Conservation (phyloP, 179 eudicot genomes). For the Pouteria campechiana region DNA sequence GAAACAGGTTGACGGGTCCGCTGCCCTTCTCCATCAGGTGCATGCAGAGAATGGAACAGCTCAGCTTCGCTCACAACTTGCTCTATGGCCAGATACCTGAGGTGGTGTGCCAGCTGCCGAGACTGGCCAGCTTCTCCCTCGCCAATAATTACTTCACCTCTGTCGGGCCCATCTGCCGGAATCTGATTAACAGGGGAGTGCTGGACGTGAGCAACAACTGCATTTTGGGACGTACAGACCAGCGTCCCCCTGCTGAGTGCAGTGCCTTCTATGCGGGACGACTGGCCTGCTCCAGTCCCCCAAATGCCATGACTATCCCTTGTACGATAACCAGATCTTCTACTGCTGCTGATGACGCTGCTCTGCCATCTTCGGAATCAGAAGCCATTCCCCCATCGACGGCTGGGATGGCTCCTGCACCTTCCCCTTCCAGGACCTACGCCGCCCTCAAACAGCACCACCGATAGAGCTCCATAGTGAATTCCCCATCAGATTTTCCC, state of each 20-base stretch:
- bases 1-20: conserved; percentile 44
- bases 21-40: conserved; percentile 56
- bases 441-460: no score
- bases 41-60: conserved; percentile 27
- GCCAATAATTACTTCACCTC: conserved; percentile 41
- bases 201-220: conserved; percentile 58
- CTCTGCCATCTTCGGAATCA: no score
- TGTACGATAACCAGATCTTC: no score
- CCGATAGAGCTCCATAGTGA: no score
- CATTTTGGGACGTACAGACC: conserved; percentile 35
- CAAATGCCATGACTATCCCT: no score
- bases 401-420: no score
- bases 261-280: conserved; percentile 32
- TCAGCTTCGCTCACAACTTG: conserved; percentile 40
- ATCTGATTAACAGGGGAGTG: conserved; percentile 35
- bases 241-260: conserved; percentile 37
- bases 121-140: conserved; percentile 29
- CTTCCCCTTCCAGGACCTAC: no score
- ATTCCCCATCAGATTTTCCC: no score
- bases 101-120: conserved; percentile 36
- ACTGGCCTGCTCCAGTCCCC: no score
- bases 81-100: conserved; percentile 62
- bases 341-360: no score
- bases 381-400: no score
- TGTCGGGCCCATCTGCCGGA: conserved; percentile 43